Evolutionary conservation across 768 basidiomycete genomes (phyloP).

Genomic region (Lenzites betulinus): DNA sequence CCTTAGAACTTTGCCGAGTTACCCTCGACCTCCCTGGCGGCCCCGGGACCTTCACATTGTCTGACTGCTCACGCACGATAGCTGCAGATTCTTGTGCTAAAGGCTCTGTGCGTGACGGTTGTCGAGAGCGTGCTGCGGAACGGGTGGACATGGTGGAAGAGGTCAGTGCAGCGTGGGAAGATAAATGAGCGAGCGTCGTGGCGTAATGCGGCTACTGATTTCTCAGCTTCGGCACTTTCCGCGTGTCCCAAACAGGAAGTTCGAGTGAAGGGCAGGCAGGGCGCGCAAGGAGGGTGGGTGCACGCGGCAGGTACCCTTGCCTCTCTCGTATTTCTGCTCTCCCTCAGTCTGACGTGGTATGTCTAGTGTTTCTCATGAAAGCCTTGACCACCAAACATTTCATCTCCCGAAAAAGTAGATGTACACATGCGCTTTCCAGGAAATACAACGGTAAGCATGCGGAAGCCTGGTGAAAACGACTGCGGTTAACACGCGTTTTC

Average conservation of each 20-base stretch:
- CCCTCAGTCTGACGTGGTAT: no score
- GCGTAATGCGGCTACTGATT: constrained; percentile 3
- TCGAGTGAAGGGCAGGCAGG: background rate
- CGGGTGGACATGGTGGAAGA: constrained; percentile 18
- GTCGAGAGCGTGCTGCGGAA: constrained; percentile 14
- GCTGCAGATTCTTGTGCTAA: background rate
- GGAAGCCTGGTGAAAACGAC: no score
- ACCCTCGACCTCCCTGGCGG: constrained; percentile 21
- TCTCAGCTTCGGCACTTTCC: background rate
- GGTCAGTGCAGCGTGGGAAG: constrained; percentile 12
- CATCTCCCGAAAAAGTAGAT: no score
- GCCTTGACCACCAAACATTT: no score
- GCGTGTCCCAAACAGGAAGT: background rate
- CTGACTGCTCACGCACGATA: constrained; percentile 11
- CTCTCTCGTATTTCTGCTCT: background rate
- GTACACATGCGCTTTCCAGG: no score
- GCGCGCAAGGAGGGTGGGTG: background rate
- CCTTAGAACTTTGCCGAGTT: constrained; percentile 27
- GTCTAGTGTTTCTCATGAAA: no score
- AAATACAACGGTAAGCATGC: no score
- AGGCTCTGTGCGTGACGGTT: background rate
- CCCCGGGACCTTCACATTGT: constrained; percentile 24
- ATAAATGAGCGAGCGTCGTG: background rate
- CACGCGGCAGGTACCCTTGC: no score
- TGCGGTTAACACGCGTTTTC: no score